A percentile compares a stretch with the other conserved stretches of the same genome.
Evolutionary conservation across 768 basidiomycete species (phyloP).

Genomic region (Tephrocybe sp.): DNA sequence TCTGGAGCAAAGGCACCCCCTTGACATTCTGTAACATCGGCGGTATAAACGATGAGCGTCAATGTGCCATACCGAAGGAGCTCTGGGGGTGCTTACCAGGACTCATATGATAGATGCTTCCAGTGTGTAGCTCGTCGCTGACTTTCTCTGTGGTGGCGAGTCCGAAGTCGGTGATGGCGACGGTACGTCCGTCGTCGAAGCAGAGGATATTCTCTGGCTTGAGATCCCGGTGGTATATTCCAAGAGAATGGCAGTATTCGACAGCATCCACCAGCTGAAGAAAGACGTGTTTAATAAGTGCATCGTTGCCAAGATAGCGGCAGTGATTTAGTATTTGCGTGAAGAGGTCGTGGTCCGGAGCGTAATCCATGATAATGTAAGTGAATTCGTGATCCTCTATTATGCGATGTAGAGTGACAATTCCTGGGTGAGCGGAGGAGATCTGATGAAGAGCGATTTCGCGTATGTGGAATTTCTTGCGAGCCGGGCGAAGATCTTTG

Average conservation of each 20-base stretch:
- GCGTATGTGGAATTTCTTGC: constrained; percentile 77
- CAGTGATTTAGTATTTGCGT: constrained; percentile 79
- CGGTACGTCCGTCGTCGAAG: constrained; percentile 68
- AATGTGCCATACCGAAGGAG: too few species aligned
- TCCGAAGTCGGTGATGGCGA: constrained; percentile 94
- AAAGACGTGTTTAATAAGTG: constrained; percentile 86
- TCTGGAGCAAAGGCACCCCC: constrained; percentile 63
- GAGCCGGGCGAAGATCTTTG: constrained; percentile 44
- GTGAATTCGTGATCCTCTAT: constrained; percentile 79
- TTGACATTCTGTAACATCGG: constrained; percentile 72
- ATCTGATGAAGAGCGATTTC: constrained; percentile 84
- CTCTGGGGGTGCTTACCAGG: constrained; percentile 55
- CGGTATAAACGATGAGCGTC: background rate
- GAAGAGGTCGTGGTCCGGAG: constrained; percentile 87
- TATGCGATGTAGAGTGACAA: constrained; percentile 88
- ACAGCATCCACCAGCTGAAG: constrained; percentile 92
- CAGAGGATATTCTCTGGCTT: constrained; percentile 97
- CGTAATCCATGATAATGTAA: constrained; percentile 93
- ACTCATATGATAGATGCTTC: constrained; percentile 98
- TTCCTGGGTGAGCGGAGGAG: constrained; percentile 70
- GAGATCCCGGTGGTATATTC: constrained; percentile 94
- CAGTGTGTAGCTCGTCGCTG: constrained; percentile 88
- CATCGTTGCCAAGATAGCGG: constrained; percentile 81
- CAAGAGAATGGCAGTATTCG: constrained; percentile 86
- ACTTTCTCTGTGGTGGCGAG: constrained; percentile 84